phyloP scores from a whole-genome alignment of 306 rosid genomes.

The Sicyos baderoa region DNA sequence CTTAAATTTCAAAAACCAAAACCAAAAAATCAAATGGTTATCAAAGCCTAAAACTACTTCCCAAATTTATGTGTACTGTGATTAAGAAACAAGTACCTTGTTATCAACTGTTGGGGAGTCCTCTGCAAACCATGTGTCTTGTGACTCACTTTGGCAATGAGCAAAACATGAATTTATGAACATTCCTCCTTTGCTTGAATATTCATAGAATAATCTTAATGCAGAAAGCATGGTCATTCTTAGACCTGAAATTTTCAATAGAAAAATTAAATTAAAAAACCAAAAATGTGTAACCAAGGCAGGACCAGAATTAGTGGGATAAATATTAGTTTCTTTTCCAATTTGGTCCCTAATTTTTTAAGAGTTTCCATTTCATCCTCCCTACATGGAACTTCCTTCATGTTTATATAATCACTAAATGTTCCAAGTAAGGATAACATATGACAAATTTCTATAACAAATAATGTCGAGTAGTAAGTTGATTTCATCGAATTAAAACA shows the following conservation, averaged over 20 bases:
- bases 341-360: not conserved
- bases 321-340: not conserved
- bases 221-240: slow-evolving; percentile 58
- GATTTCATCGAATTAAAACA: not conserved
- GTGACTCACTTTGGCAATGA: slow-evolving; percentile 92
- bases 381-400: not conserved
- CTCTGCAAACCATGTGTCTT: slow-evolving; percentile 74
- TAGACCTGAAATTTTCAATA: slow-evolving; percentile 35
- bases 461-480: not conserved
- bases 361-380: not conserved
- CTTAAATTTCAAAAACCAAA: no score
- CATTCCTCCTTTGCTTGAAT: slow-evolving; percentile 68
- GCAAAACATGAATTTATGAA: slow-evolving; percentile 89
- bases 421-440: not conserved
- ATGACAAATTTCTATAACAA: not conserved
- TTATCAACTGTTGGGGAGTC: slow-evolving; percentile 67
- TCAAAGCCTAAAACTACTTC: no score
- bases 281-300: not conserved
- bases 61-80: no score
- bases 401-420: not conserved
- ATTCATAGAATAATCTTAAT: slow-evolving; percentile 33
- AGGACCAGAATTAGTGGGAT: not conserved
- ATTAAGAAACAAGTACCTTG: slow-evolving; percentile 37
- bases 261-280: not conserved
- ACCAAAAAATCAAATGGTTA: no score